Evolutionary conservation across 1,139 yeast genomes (phyloP), one percentile per base, ranked within the genome.

Genomic region (Suhomyces yuchorum): DNA sequence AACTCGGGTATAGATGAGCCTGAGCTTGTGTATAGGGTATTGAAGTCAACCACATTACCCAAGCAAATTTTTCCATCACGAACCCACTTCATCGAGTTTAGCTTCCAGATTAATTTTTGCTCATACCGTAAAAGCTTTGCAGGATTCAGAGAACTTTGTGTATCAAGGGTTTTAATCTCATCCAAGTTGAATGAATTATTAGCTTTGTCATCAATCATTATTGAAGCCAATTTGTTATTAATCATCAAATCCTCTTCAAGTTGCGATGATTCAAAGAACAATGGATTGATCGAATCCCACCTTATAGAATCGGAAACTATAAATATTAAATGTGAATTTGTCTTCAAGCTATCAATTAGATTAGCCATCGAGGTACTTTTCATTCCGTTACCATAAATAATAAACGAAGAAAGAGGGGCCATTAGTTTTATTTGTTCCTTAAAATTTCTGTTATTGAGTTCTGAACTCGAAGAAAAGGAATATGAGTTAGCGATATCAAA

Each of bases 71-170:
- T 51, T 35, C 63, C 58, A 7, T 61, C 57, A 42, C 64, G 62
- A 5, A 66, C 52, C 66, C 69, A 62, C 49, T 62, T 65, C 64
- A 63, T 60, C 28, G 68, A 62, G 51, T 71, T 67, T 44, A 66
- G 58, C 50, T 61, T 66, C 74, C 75, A 70, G 37, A 71, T 61
- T 40, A 71, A 55, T 41, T 69, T 67, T 50, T 73, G 77, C 54
- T 73, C 77, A 58, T 67, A 63, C 43, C 63, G 60, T 40, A 68
- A 60, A 34, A 68, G 54, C 41, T 65, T 60, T 40, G 67, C 62
- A 17, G 57, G 33, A 8, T 40, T 40, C 5, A 38, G 20, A 15
- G 23, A 30, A 18, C 19, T 26, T 23, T 47, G 51, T 56, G 14
- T 12, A 26, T 26, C 11, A 12, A 8, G 8, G 7, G 5, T 26